These are phyloP conservation scores for Basidiobolus heterosporus DNA, from an alignment of 371 early-diverging fungal genomes.

Conservation along the genomic window DNA sequence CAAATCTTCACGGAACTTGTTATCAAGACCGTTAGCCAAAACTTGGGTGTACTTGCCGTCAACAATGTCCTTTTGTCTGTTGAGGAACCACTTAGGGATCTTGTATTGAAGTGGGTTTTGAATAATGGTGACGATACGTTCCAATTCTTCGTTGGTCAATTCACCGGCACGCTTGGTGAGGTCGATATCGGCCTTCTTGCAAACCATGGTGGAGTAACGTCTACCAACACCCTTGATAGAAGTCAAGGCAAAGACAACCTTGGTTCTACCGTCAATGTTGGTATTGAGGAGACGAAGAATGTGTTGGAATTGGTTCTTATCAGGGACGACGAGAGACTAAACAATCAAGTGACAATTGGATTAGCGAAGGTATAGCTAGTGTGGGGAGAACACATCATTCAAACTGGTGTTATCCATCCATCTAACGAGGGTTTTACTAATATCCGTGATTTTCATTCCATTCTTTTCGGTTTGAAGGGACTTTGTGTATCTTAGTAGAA, in stretches of 20 bases:
- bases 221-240: constrained; percentile 97
- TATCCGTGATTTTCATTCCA: no score
- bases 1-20: constrained; percentile 89
- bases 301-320: constrained; percentile 87
- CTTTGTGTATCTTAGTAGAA: no score
- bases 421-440: no score
- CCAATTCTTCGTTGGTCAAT: constrained; percentile 80
- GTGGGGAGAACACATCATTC: no score
- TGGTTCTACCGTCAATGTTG: constrained; percentile 96
- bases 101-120: constrained; percentile 87
- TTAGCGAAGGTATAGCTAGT: no score
- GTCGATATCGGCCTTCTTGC: constrained; percentile 97
- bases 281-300: constrained; percentile 99
- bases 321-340: constrained; percentile 73
- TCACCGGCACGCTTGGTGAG: constrained; percentile 93
- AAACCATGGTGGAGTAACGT: constrained; percentile 92
- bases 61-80: constrained; percentile 93
- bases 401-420: no score
- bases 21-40: constrained; percentile 88
- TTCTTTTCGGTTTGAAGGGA: no score
- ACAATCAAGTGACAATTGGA: no score
- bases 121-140: constrained; percentile 76
- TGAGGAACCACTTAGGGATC: constrained; percentile 97
- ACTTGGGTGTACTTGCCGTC: constrained; percentile 89
- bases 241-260: constrained; percentile 91